These are phyloP conservation scores for Alectoria sarmentosa DNA, from an alignment of 495 filamentous ascomycete species.

Conservation along the genomic window DNA sequence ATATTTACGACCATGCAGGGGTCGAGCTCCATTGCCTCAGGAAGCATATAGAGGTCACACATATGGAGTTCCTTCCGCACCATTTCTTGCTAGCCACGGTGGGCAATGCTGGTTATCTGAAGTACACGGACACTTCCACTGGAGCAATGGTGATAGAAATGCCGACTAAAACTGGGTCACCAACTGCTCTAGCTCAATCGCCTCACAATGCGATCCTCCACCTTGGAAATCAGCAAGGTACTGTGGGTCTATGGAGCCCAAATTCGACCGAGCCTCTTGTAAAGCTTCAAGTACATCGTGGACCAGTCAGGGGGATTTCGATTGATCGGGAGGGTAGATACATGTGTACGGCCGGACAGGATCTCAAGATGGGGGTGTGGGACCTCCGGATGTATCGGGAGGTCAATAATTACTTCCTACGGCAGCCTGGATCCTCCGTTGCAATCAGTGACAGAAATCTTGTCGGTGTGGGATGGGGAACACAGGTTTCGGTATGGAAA, in stretches of 20 bases:
- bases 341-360: constrained; percentile 91
- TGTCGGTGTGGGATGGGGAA: constrained; percentile 88
- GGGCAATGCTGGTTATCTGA: constrained; percentile 77
- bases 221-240: constrained; percentile 88
- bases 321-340: constrained; percentile 87
- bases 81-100: constrained; percentile 89
- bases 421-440: constrained; percentile 74
- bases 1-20: constrained; percentile 86
- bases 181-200: constrained; percentile 80
- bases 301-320: constrained; percentile 81
- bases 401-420: constrained; percentile 83
- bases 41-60: constrained; percentile 85
- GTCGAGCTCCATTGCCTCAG: constrained; percentile 86
- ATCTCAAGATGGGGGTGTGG: constrained; percentile 90
- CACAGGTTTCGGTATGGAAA: constrained; percentile 81
- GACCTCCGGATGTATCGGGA: constrained; percentile 92
- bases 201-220: constrained; percentile 86
- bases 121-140: constrained; percentile 93
- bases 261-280: constrained; percentile 80
- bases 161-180: constrained; percentile 73
- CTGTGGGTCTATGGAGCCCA: constrained; percentile 92
- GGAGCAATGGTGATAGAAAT: constrained; percentile 78
- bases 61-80: constrained; percentile 94
- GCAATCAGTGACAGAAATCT: constrained; percentile 83
- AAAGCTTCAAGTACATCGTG: constrained; percentile 88